These are phyloP conservation scores for Dictyostelium brefeldianum DNA, from an alignment of 78 protist genomes.

Conservation along the genomic window DNA sequence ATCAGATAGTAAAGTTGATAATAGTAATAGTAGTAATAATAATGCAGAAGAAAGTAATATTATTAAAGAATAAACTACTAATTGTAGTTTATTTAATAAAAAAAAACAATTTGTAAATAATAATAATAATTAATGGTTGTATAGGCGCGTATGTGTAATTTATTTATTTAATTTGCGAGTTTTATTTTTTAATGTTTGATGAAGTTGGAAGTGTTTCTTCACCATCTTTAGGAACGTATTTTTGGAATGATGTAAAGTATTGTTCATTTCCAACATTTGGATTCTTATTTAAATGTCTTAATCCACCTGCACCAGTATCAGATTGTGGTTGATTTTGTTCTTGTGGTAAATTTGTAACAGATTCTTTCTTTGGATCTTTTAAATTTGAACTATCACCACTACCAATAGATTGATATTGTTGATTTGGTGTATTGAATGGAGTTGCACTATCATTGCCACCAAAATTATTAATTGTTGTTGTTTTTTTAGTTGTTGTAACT, in stretches of 20 bases:
- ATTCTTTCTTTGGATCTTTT: not conserved
- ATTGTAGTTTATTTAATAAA: too few species aligned
- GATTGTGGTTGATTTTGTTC: not conserved
- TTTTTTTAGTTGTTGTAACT: not conserved
- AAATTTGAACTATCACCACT: not conserved
- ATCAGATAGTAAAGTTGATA: not conserved
- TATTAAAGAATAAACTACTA: too few species aligned
- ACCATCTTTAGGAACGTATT: constrained; percentile 3
- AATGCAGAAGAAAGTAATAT: too few species aligned
- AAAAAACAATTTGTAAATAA: too few species aligned
- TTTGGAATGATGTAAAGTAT: constrained; percentile 58
- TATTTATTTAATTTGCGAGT: too few species aligned
- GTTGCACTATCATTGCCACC: not conserved
- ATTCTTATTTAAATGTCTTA: constrained; percentile 21
- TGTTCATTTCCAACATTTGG: constrained; percentile 67
- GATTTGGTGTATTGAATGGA: constrained; percentile 35
- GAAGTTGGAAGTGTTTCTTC: not conserved
- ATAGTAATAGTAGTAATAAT: too few species aligned
- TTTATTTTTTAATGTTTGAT: too few species aligned
- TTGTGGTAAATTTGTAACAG: not conserved
- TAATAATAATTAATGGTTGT: too few species aligned
- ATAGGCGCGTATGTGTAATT: too few species aligned
- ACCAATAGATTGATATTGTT: not conserved
- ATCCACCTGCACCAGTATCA: not conserved
- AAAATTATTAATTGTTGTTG: not conserved